phyloP scores from a whole-genome alignment of 169 alveolate genomes.

The Blepharisma undulans region DNA sequence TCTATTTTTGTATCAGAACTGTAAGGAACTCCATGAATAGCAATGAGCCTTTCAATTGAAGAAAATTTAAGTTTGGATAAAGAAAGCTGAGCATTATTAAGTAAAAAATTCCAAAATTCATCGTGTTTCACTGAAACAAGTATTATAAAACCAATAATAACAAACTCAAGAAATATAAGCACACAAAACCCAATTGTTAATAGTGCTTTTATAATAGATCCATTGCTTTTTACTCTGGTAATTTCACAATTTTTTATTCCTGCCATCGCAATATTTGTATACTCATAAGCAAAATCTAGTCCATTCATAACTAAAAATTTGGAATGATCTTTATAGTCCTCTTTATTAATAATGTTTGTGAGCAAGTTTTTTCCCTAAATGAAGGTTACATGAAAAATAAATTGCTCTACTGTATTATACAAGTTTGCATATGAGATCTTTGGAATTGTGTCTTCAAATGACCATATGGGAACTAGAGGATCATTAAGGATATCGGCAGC shows the following conservation, averaged over 20 bases:
- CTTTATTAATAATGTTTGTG: neutral
- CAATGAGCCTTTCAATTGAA: neutral
- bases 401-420: neutral
- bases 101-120: neutral
- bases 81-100: neutral
- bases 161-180: neutral
- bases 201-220: neutral
- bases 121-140: neutral
- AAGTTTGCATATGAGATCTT: neutral
- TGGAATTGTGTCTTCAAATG: neutral
- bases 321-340: neutral
- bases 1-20: neutral
- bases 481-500: neutral
- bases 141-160: neutral
- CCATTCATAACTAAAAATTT: neutral
- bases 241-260: neutral
- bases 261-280: neutral
- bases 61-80: neutral
- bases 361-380: neutral
- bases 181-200: neutral
- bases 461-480: neutral
- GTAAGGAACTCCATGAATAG: neutral
- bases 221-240: neutral
- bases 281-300: neutral
- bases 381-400: neutral